A percentile compares a stretch with the other conserved stretches of the same genome.
These are phyloP conservation scores for Beauveria asiatica DNA, from an alignment of 2,329 filamentous ascomycete genomes.

Conservation along the genomic window DNA sequence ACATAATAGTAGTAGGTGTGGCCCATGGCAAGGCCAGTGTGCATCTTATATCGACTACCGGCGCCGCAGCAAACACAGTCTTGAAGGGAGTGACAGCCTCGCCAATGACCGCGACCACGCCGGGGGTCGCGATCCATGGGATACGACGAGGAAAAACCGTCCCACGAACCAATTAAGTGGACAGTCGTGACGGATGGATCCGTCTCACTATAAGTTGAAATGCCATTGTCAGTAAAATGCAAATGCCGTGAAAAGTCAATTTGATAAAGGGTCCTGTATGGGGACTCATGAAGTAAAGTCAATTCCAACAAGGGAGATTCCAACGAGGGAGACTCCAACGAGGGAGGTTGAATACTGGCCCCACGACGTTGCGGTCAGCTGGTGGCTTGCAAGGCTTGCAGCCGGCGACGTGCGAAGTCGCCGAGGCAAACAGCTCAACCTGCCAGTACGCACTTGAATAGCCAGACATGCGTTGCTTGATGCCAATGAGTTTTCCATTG, in stretches of 20 bases:
- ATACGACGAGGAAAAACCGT: conserved; percentile 78
- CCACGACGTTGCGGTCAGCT: neutral
- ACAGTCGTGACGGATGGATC: conserved; percentile 58
- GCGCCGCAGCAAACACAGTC: conserved; percentile 78
- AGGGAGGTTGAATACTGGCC: neutral
- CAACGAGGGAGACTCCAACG: neutral
- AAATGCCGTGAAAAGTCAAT: conserved; percentile 12
- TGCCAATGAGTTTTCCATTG: neutral
- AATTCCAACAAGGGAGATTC: neutral
- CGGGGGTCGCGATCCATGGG: conserved; percentile 72
- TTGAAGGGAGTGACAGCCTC: conserved; percentile 77
- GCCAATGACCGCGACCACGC: conserved; percentile 70
- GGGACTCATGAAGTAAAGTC: neutral
- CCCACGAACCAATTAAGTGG: conserved; percentile 84
- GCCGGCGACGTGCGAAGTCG: too few relatives aligned
- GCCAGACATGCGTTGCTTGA: neutral
- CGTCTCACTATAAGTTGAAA: conserved; percentile 41
- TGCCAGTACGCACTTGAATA: neutral
- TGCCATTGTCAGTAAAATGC: conserved; percentile 13
- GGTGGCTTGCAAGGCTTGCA: neutral
- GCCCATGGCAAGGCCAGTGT: conserved; percentile 83
- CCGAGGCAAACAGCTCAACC: neutral
- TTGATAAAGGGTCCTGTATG: conserved; percentile 14
- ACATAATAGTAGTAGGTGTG: conserved; percentile 95
- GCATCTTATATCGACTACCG: conserved; percentile 40